Base-by-base conservation (phyloP, 345 rosid species). In the Brassica juncea region DNA sequence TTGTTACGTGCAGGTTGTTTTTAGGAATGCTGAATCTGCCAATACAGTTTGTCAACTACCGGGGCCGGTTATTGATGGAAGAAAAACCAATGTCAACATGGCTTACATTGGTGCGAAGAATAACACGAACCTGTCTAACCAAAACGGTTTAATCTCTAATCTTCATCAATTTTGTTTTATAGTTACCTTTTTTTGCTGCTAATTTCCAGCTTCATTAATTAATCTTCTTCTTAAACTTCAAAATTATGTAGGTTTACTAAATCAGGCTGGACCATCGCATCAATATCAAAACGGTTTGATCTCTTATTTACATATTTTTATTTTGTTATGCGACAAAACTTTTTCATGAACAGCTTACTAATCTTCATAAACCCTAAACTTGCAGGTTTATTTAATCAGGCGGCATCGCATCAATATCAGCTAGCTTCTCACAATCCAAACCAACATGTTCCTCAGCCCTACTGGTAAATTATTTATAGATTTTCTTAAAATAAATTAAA, bases 31-130 rank as follows among this genome's bases (percentile, higher is more conserved):
- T 42, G n/a, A 0, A 14, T 30, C 68, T 66, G 68, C 72, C 2
- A 8, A 1, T 30, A 66, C n/a, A 28, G 68, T 30, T 39, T 74
- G 70, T n/a, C 6, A 12, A 21, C 11, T 8, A 1, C 30, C 66
- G 10, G 4, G 0, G 2, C 68, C 19, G 0, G 2, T 42, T 16
- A 71, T 78, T 30, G 62, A 66, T 42, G 82, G 73, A 72, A 72
- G 72, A 66, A 21, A 2, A 58, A 44, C 77, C 5, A 66, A 72
- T n/a, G 25, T 68, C 82, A 71, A 77, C 6, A 12, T 64, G 15
- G 59, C 71, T 15, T 64, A 21, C 44, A 2, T 37, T 4, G 3
- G 58, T 63, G 65, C 16, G 34, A 70, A 44, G 32, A 59, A 42
- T 23, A 76, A 34, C 19, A 42, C 19, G 15, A 77, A 62, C 3